Conservation (phyloP, 176 grass and related monocot genomes). For the Carex myosuroides region DNA sequence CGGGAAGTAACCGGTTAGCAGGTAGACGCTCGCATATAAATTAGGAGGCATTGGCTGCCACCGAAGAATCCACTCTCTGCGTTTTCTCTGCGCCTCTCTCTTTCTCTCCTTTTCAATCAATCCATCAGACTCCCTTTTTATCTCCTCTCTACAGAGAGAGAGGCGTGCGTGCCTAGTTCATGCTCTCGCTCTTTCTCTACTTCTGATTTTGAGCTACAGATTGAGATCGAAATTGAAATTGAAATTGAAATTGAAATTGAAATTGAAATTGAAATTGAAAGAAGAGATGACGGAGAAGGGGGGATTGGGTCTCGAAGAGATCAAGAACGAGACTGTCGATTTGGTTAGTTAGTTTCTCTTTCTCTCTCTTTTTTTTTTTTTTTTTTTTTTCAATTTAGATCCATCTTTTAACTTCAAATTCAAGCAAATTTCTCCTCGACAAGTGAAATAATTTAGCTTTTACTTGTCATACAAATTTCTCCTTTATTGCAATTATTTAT, state of each 20-base stretch:
- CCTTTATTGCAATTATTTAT: no score
- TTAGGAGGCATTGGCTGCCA: background rate
- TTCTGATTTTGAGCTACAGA: no score
- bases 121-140: no score
- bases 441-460: no score
- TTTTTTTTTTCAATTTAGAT: background rate
- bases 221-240: background rate
- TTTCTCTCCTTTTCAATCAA: background rate
- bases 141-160: no score
- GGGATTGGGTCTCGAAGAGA: conserved; percentile 53
- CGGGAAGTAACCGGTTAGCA: background rate
- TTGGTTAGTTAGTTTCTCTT: conserved; percentile 44
- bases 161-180: no score
- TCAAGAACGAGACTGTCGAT: conserved; percentile 87
- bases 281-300: conserved; percentile 15
- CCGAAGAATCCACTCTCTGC: background rate
- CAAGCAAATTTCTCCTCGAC: no score
- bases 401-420: no score
- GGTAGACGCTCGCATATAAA: background rate
- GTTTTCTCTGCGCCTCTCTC: background rate
- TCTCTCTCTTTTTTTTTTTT: background rate
- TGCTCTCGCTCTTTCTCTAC: no score
- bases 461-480: no score
- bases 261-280: background rate
- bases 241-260: background rate